Conservation (phyloP, 2,329 filamentous ascomycete genomes). For the Aspergillus sp. region DNA sequence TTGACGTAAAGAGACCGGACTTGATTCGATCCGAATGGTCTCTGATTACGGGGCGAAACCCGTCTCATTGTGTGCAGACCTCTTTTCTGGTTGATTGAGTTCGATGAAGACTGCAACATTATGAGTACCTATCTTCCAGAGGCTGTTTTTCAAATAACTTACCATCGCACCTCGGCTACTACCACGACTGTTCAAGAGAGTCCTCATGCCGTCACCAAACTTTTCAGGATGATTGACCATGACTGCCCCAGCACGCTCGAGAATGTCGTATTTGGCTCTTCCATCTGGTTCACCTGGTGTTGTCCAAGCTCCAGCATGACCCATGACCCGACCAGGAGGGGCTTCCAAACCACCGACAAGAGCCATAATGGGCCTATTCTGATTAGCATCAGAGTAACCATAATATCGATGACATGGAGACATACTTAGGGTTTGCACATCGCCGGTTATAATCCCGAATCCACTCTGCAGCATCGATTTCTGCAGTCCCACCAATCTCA, state of each 20-base stretch:
- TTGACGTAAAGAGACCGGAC: conserved; percentile 53
- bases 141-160: conserved; percentile 3
- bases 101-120: conserved; percentile 15
- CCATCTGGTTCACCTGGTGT: conserved; percentile 62
- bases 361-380: conserved; percentile 62
- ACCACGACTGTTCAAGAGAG: conserved; percentile 46
- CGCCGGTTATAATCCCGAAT: conserved; percentile 61
- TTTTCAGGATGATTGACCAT: conserved; percentile 73
- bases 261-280: conserved; percentile 59
- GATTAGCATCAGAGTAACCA: conserved; percentile 9
- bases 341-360: conserved; percentile 64
- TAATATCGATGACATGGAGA: conserved; percentile 7
- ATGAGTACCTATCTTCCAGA: conserved; percentile 1
- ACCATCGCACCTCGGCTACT: conserved; percentile 21
- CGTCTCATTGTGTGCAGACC: conserved; percentile 46
- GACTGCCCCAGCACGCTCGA: conserved; percentile 62
- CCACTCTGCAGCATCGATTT: conserved; percentile 70
- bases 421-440: conserved; percentile 59
- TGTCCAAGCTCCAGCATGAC: conserved; percentile 71
- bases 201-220: conserved; percentile 65
- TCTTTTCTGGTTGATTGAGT: conserved; percentile 40
- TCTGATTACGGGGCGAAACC: conserved; percentile 10
- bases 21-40: conserved; percentile 23
- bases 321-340: conserved; percentile 65
- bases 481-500: conserved; percentile 65